phyloP scores from a whole-genome alignment of 306 rosid species.

The Abrus precatorius region DNA sequence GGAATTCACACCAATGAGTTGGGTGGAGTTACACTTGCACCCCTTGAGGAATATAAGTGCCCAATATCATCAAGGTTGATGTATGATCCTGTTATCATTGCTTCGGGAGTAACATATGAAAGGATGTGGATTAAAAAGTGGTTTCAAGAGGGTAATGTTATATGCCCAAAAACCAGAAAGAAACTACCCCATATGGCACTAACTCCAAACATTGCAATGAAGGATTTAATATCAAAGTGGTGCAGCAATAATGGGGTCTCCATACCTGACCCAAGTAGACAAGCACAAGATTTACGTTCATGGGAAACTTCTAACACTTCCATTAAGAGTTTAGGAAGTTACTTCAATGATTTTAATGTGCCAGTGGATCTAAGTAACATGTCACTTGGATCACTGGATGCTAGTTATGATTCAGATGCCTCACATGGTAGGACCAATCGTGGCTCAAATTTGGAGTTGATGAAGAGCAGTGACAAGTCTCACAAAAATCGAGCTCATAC shows the following conservation, averaged over 20 bases:
- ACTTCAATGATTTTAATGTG: constrained; percentile 70
- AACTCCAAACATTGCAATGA: constrained; percentile 73
- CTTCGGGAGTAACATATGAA: constrained; percentile 84
- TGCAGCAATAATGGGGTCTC: constrained; percentile 62
- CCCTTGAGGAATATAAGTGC: constrained; percentile 74
- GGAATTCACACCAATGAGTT: constrained; percentile 48
- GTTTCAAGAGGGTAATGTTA: constrained; percentile 79
- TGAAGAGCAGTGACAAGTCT: constrained; percentile 51
- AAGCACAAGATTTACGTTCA: constrained; percentile 45
- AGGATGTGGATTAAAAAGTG: constrained; percentile 89
- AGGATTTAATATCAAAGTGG: constrained; percentile 80
- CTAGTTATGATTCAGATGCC: constrained; percentile 65
- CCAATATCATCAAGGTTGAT: constrained; percentile 83
- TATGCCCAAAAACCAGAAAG: constrained; percentile 73
- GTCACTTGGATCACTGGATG: constrained; percentile 77
- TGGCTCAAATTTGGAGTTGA: constrained; percentile 50
- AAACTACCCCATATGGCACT: constrained; percentile 57
- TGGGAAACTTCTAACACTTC: constrained; percentile 71
- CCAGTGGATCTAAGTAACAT: constrained; percentile 73
- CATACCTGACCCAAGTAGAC: constrained; percentile 66
- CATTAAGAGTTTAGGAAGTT: constrained; percentile 76
- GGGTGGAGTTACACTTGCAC: constrained; percentile 54
- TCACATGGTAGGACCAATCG: constrained; percentile 46
- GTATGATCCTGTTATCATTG: constrained; percentile 91
- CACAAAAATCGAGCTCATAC: constrained; percentile 47